phyloP scores from a whole-genome alignment of 768 basidiomycete genomes.

The Hericium alpestre region DNA sequence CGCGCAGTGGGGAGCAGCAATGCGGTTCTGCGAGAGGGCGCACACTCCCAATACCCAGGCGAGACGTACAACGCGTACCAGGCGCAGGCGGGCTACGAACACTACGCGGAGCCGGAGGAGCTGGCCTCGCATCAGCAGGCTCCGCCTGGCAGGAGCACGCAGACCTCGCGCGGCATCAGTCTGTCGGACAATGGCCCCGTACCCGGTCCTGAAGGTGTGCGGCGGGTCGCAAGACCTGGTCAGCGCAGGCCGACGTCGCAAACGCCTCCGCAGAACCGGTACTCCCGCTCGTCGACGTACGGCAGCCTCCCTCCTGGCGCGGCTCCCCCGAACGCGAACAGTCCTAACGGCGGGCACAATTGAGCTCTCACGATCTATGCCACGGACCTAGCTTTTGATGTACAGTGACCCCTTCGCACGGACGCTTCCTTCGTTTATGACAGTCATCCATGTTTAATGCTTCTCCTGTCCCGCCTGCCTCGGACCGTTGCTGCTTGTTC shows the following conservation, averaged over 20 bases:
- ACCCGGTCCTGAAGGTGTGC: constrained; percentile 65
- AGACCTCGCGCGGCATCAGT: constrained; percentile 50
- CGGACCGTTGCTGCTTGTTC: not conserved
- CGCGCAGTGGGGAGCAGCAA: constrained; percentile 26
- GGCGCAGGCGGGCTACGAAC: constrained; percentile 20
- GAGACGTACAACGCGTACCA: constrained; percentile 20
- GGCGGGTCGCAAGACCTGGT: constrained; percentile 60
- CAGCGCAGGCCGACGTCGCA: constrained; percentile 53
- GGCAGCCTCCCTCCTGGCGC: constrained; percentile 61
- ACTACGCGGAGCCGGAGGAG: constrained; percentile 28
- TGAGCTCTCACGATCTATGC: not conserved
- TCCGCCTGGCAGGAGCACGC: constrained; percentile 5
- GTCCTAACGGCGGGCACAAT: not conserved
- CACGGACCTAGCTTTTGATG: not conserved
- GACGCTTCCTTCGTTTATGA: constrained; percentile 11
- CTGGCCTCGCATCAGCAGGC: constrained; percentile 5
- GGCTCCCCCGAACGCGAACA: constrained; percentile 31
- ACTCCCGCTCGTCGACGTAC: constrained; percentile 44
- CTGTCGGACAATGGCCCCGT: constrained; percentile 80
- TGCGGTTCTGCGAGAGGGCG: constrained; percentile 30
- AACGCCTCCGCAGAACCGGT: constrained; percentile 47
- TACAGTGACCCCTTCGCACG: not conserved
- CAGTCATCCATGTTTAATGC: constrained; percentile 1
- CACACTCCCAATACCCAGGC: constrained; percentile 38
- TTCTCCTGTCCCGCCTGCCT: not conserved